Percentiles rank a stretch among this genome's conserved stretches.
phyloP scores from a whole-genome alignment of 2,329 filamentous ascomycete genomes.

The Ustulina deusta region DNA sequence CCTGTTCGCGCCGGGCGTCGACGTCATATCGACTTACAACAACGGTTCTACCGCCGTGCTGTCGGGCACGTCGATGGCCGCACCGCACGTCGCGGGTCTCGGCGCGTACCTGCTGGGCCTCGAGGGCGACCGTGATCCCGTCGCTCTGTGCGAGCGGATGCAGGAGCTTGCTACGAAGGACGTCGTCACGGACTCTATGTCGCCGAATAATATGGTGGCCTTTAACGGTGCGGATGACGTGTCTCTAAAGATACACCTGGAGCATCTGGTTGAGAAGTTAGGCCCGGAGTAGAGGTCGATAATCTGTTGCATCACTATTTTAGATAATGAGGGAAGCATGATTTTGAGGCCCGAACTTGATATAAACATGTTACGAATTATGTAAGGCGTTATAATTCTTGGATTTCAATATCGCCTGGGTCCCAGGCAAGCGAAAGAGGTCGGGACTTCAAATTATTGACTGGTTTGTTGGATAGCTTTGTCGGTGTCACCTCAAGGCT shows the following conservation, averaged over 20 bases:
- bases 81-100: slow-evolving; percentile 58
- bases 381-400: slow-evolving; percentile 1
- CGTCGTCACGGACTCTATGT: slow-evolving; percentile 40
- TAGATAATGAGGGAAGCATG: not conserved
- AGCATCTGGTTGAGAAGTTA: slow-evolving; percentile 6
- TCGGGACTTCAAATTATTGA: not conserved
- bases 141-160: slow-evolving; percentile 44
- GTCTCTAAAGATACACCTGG: not conserved
- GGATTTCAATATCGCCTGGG: not conserved
- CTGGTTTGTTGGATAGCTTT: not conserved
- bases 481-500: not conserved
- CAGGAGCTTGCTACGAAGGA: slow-evolving; percentile 43
- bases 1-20: slow-evolving; percentile 58
- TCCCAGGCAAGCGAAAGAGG: not conserved
- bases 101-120: slow-evolving; percentile 61
- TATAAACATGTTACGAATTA: slow-evolving; percentile 8
- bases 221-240: slow-evolving; percentile 39
- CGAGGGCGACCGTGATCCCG: slow-evolving; percentile 54
- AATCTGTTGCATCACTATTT: not conserved
- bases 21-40: slow-evolving; percentile 55
- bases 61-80: slow-evolving; percentile 61
- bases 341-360: not conserved
- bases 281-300: not conserved
- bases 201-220: slow-evolving; percentile 43
- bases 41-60: slow-evolving; percentile 55